Conservation (phyloP, 2,329 filamentous ascomycete genomes). For the Dactylellina drechsleri region DNA sequence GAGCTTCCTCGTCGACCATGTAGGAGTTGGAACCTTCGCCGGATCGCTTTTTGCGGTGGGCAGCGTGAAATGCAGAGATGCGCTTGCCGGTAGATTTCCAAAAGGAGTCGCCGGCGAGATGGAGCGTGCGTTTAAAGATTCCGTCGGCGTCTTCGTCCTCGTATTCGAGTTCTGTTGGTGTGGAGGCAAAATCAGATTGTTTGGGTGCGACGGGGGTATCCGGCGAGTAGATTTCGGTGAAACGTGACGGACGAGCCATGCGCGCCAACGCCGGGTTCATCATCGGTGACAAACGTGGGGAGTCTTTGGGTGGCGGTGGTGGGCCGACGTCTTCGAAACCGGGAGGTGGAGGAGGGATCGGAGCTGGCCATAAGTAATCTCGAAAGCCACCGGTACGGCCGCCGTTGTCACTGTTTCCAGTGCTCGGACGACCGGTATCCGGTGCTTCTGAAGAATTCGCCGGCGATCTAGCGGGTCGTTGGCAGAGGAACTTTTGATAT, state of each 20-base stretch:
- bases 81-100: constrained; percentile 52
- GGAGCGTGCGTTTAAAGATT: constrained; percentile 43
- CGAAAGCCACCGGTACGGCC: not conserved
- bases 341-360: constrained; percentile 45
- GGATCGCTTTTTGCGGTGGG: constrained; percentile 43
- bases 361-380: constrained; percentile 43
- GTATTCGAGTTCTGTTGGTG: constrained; percentile 7
- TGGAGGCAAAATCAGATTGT: not conserved
- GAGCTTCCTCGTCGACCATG: constrained; percentile 40
- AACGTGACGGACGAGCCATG: constrained; percentile 39
- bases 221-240: constrained; percentile 53
- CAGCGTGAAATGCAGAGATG: constrained; percentile 26
- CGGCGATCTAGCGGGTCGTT: not conserved
- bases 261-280: constrained; percentile 39
- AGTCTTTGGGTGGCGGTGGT: constrained; percentile 43
- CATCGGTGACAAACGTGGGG: constrained; percentile 14
- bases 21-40: constrained; percentile 2
- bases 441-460: constrained; percentile 9
- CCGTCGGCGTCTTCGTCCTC: constrained; percentile 39
- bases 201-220: constrained; percentile 39
- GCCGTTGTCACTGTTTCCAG: constrained; percentile 4
- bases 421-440: constrained; percentile 23
- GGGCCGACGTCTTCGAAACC: constrained; percentile 39
- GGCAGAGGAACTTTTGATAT: constrained; percentile 47
- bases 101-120: constrained; percentile 51